phyloP scores from a whole-genome alignment of 139 green algal genomes.

The Tetratostichococcus sp. region DNA sequence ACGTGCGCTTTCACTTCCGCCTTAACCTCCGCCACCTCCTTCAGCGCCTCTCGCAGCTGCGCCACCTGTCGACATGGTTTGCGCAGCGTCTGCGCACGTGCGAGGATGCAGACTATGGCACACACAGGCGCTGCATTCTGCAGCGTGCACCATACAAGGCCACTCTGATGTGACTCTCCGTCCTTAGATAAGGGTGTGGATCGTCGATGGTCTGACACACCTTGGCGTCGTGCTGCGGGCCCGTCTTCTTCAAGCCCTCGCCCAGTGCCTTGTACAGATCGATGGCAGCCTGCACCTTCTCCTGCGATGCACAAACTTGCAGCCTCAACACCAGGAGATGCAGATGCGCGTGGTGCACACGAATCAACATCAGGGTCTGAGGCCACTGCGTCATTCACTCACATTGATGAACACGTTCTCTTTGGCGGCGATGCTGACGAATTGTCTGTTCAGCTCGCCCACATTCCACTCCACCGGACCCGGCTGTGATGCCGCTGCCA shows the following conservation, averaged over 20 bases:
- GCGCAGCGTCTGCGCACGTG: background rate
- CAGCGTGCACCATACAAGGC: no score
- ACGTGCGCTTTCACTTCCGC: background rate
- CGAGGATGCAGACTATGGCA: background rate
- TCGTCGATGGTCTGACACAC: background rate
- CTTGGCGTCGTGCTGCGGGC: background rate
- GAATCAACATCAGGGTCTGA: no score
- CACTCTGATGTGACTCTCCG: no score
- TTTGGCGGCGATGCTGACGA: background rate
- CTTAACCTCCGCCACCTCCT: background rate
- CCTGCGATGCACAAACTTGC: no score
- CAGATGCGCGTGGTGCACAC: no score
- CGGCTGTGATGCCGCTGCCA: background rate
- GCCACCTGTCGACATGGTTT: background rate
- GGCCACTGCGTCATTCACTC: no score
- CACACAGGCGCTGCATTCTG: no score
- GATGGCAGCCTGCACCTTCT: background rate
- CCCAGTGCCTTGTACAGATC: background rate
- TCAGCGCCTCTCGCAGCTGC: background rate
- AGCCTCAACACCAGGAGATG: no score
- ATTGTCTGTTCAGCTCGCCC: background rate
- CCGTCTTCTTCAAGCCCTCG: background rate
- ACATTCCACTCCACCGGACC: background rate
- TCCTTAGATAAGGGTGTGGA: no score
- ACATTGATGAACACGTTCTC: background rate